These are phyloP conservation scores for Tricharina praecox DNA, from an alignment of 495 filamentous ascomycete species.

Conservation along the genomic window DNA sequence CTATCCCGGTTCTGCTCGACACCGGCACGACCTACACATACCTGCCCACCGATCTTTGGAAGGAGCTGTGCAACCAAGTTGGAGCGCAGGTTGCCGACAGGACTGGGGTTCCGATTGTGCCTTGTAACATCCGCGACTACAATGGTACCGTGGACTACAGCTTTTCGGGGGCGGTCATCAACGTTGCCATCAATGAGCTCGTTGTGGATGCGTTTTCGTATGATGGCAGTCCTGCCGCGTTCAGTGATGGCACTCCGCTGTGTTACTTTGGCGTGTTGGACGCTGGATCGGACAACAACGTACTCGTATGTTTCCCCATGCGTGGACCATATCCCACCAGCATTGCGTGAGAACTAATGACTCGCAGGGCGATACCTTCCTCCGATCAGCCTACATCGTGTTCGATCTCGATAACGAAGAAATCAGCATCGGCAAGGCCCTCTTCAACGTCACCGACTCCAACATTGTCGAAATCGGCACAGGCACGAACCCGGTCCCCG, in stretches of 20 bases:
- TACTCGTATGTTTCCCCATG: conserved; percentile 33
- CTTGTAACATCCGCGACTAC: conserved; percentile 49
- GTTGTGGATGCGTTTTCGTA: conserved; percentile 45
- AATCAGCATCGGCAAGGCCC: conserved; percentile 72
- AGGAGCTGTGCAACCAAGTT: conserved; percentile 46
- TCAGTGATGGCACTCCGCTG: conserved; percentile 42
- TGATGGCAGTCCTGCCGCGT: conserved; percentile 35
- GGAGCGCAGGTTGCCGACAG: conserved; percentile 38
- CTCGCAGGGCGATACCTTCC: conserved; percentile 67
- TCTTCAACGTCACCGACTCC: conserved; percentile 52
- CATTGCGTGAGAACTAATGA: too few relatives aligned
- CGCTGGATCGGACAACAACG: conserved; percentile 43
- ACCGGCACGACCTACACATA: conserved; percentile 85
- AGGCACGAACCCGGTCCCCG: conserved; percentile 47
- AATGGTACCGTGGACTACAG: conserved; percentile 48
- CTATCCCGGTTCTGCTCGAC: conserved; percentile 63
- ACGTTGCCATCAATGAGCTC: conserved; percentile 58
- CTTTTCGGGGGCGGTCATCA: conserved; percentile 50
- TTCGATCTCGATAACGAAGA: conserved; percentile 79
- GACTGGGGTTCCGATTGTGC: conserved; percentile 48
- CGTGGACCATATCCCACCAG: not conserved
- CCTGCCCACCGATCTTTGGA: conserved; percentile 52
- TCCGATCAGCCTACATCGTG: conserved; percentile 81
- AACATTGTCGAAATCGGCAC: conserved; percentile 56
- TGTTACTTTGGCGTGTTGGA: conserved; percentile 67